Evolutionary conservation across 768 basidiomycete species (phyloP), one percentile per base, ranked within the genome.

Genomic region (Lactifluus volemus): DNA sequence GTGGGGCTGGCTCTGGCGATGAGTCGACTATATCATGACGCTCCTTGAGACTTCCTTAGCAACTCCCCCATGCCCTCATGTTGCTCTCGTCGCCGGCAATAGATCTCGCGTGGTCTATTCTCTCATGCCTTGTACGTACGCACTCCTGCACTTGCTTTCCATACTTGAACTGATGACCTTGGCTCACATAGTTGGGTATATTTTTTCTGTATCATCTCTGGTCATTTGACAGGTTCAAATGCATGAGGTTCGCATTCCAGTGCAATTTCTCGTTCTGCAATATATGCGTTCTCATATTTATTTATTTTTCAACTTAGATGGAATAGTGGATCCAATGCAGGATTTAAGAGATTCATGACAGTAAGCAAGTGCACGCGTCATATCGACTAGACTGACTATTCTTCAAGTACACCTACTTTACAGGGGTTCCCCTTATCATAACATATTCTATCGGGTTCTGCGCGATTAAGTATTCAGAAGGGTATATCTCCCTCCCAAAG

Each of bases 271-370:
- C 9, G 36, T 10, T 47, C 11, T 47, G 30, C 19, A 10, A 9
- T 48, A 17, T 9, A 38, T 38, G 12, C 38, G 34, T 39, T 38
- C 44, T 34, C 29, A n/a, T 49, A 25, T 25, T 25, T 49, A 25
- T 25, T 25, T 25, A 25, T 25, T 25, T 39, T 56, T 50, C 41
- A 25, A 21, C 25, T 19, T 60, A 88, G 88, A 71, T 89, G 86
- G 85, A 80, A 86, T 68, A 79, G 78, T 30, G 85, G 84, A 1
- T 78, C 80, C 3, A 72, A 82, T 15, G 88, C 87, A n/a, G 80
- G 86, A 3, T 92, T 92, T 74, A 91, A 89, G 71, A 82, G 90
- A 44, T 68, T 92, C 69, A 92, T 92, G 90, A 92, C 87, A 42
- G 89, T 90, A 61, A 58, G 82, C 70, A n/a, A 21, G 21, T 15